phyloP scores from a whole-genome alignment of 352 stramenopile genomes.

The Phytophthora foliorum region DNA sequence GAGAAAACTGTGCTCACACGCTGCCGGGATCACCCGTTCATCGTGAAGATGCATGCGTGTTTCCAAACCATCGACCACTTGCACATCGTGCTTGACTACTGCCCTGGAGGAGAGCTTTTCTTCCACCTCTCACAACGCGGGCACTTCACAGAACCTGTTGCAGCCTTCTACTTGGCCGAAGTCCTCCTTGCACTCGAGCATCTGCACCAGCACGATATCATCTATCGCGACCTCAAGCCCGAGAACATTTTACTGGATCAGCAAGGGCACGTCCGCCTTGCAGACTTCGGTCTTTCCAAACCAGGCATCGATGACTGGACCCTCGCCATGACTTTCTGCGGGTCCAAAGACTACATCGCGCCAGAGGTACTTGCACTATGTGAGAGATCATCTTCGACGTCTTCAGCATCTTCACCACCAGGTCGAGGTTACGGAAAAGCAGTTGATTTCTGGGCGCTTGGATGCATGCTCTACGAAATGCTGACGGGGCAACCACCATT shows the following conservation, averaged over 20 bases:
- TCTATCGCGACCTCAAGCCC: conserved; percentile 93
- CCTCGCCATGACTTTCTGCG: conserved; percentile 84
- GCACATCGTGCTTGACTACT: conserved; percentile 82
- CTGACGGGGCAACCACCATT: conserved; percentile 89
- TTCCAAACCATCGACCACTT: conserved; percentile 91
- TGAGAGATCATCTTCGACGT: conserved; percentile 35
- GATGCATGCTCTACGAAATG: conserved; percentile 91
- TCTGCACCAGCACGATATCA: conserved; percentile 76
- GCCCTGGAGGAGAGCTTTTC: conserved; percentile 83
- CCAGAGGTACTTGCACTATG: conserved; percentile 76
- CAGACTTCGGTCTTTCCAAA: conserved; percentile 93
- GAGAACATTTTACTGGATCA: conserved; percentile 93
- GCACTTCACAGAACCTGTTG: conserved; percentile 79
- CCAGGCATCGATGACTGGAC: conserved; percentile 70
- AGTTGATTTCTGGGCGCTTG: conserved; percentile 92
- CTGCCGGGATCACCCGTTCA: conserved; percentile 91
- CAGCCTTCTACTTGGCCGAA: conserved; percentile 91
- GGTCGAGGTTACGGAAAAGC: conserved; percentile 83
- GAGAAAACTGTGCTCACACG: conserved; percentile 92
- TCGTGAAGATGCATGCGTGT: conserved; percentile 89
- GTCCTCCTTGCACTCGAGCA: conserved; percentile 86
- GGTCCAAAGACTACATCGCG: conserved; percentile 90
- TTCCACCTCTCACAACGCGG: conserved; percentile 86
- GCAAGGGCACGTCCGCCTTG: conserved; percentile 88
- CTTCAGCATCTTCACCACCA: conserved; percentile 21